These are phyloP conservation scores for Cystofilobasidium ferigula DNA, from an alignment of 768 basidiomycete genomes.

Conservation along the genomic window DNA sequence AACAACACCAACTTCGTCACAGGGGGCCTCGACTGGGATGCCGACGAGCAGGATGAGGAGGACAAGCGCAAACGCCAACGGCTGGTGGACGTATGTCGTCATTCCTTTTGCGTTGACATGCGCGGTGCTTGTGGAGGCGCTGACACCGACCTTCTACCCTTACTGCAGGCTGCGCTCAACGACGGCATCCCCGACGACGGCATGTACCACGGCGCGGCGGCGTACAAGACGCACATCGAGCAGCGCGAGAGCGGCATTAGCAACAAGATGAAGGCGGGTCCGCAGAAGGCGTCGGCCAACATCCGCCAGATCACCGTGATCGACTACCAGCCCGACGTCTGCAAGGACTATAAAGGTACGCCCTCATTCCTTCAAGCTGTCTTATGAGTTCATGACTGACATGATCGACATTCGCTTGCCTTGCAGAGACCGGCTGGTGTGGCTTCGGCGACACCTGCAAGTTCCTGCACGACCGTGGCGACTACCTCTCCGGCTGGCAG, in stretches of 20 bases:
- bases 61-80: conserved; percentile 58
- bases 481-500: conserved; percentile 93
- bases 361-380: conserved; percentile 4
- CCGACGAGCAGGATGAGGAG: conserved; percentile 69
- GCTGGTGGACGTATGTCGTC: conserved; percentile 37
- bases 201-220: conserved; percentile 70
- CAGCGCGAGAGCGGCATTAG: conserved; percentile 58
- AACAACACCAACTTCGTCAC: conserved; percentile 61
- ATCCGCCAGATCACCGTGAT: conserved; percentile 84
- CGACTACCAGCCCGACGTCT: conserved; percentile 98
- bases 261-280: conserved; percentile 63
- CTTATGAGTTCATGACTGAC: background rate
- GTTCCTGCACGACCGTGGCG: conserved; percentile 71
- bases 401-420: conserved; percentile 2
- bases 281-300: conserved; percentile 66
- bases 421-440: conserved; percentile 89
- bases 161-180: conserved; percentile 47
- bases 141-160: background rate
- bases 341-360: conserved; percentile 97
- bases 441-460: conserved; percentile 99
- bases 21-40: conserved; percentile 58
- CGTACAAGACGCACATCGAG: conserved; percentile 67
- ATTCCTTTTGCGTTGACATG: too few species aligned
- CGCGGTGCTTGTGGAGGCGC: background rate
- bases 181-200: conserved; percentile 61